These are phyloP conservation scores for Torrubiella hemipterigena DNA, from an alignment of 2,329 filamentous ascomycete genomes.

Conservation along the genomic window DNA sequence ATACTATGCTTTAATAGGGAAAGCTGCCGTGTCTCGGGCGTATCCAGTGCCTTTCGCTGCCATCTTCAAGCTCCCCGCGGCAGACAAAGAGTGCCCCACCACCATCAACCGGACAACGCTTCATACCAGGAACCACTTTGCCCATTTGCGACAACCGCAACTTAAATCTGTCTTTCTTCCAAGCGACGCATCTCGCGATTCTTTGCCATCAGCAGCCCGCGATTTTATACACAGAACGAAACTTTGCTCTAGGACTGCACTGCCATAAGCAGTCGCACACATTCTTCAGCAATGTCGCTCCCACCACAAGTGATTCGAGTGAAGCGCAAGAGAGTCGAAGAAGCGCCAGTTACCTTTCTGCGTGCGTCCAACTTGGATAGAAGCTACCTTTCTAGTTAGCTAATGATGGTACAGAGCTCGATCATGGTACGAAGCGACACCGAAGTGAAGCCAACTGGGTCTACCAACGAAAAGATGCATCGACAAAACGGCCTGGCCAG, in stretches of 20 bases:
- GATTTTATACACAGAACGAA: too few species aligned
- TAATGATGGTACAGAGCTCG: conserved; percentile 30
- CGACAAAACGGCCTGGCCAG: conserved; percentile 14
- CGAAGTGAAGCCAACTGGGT: conserved; percentile 38
- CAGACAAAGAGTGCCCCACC: too few species aligned
- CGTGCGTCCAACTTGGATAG: conserved; percentile 24
- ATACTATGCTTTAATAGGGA: too few species aligned
- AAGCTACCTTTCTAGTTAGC: conserved; percentile 5
- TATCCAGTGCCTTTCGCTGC: too few species aligned
- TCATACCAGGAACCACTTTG: not conserved
- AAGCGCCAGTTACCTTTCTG: conserved; percentile 42
- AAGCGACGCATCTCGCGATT: too few species aligned
- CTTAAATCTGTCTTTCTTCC: too few species aligned
- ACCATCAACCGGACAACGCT: not conserved
- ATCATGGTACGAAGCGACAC: conserved; percentile 39
- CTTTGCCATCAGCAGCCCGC: too few species aligned
- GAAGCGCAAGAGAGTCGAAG: conserved; percentile 46
- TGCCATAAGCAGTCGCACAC: not conserved
- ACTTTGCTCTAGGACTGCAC: too few species aligned
- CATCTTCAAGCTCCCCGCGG: too few species aligned
- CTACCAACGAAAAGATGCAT: conserved; percentile 42
- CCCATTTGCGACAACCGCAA: too few species aligned
- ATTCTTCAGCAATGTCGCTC: conserved; percentile 32
- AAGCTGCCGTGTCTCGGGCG: too few species aligned
- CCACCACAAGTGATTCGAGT: conserved; percentile 48